A percentile compares a stretch with the other conserved stretches of the same genome.
phyloP scores from a whole-genome alignment of 2,329 filamentous ascomycete genomes.

The Fusarium brachygibbosum region DNA sequence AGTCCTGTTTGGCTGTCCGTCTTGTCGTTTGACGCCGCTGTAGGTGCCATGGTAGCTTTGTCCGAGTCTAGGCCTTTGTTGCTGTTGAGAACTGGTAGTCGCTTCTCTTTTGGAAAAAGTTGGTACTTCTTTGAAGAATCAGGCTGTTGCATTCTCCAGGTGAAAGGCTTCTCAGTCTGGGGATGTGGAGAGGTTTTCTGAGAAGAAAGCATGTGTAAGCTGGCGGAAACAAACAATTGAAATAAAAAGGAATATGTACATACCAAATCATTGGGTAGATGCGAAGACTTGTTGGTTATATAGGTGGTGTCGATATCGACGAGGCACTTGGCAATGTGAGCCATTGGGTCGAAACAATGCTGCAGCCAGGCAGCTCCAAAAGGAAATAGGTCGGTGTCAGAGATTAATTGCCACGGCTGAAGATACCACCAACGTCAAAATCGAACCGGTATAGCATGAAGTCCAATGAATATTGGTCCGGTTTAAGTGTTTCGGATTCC shows the following conservation, averaged over 20 bases:
- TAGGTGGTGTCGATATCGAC: conserved; percentile 63
- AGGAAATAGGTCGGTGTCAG: conserved; percentile 46
- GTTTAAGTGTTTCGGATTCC: conserved; percentile 49
- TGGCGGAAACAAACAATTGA: conserved; percentile 13
- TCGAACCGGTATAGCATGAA: conserved; percentile 43
- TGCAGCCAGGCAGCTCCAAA: conserved; percentile 40
- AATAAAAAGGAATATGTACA: conserved; percentile 25
- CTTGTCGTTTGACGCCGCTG: conserved; percentile 58
- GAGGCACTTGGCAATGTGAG: conserved; percentile 73
- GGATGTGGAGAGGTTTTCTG: conserved; percentile 49
- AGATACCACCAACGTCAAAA: conserved; percentile 42
- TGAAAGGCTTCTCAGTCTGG: conserved; percentile 63
- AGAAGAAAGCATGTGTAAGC: conserved; percentile 35
- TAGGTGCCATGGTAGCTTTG: conserved; percentile 61
- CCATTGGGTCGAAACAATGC: conserved; percentile 61
- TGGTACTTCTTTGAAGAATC: conserved; percentile 69
- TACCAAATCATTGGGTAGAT: conserved; percentile 62
- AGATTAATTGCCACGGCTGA: conserved; percentile 43
- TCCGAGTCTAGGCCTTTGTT: conserved; percentile 66
- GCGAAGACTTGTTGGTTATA: conserved; percentile 65
- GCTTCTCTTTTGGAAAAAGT: conserved; percentile 69
- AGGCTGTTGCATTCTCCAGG: conserved; percentile 71
- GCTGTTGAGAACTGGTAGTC: conserved; percentile 56
- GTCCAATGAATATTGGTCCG: conserved; percentile 38
- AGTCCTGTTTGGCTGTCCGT: conserved; percentile 55